These are phyloP conservation scores for Albifimbria verrucaria DNA, from an alignment of 2,329 filamentous ascomycete species.

Conservation along the genomic window DNA sequence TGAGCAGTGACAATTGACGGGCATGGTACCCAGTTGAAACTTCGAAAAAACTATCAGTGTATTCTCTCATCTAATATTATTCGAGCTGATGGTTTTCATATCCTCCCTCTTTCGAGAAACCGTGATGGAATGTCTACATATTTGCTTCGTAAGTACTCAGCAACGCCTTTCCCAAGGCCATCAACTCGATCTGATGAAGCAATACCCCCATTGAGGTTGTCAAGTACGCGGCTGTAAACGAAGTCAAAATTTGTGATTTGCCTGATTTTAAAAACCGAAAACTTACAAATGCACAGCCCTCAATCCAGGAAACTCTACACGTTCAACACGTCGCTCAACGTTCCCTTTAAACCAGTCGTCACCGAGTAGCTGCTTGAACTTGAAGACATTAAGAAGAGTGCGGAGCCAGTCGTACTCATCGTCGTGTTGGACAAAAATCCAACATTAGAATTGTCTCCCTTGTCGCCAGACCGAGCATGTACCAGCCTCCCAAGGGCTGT, in stretches of 20 bases:
- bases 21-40: too few relatives aligned
- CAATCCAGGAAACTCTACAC: slow-evolving; percentile 40
- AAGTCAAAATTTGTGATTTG: slow-evolving; percentile 4
- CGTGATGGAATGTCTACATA: slow-evolving; percentile 40
- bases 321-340: slow-evolving; percentile 31
- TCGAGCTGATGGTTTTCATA: too few relatives aligned
- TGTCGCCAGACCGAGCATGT: slow-evolving; percentile 34
- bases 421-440: slow-evolving; percentile 41
- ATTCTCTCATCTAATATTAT: too few relatives aligned
- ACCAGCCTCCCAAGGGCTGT: slow-evolving; percentile 27
- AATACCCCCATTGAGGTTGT: slow-evolving; percentile 42
- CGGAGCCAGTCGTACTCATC: slow-evolving; percentile 45
- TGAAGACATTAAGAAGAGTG: slow-evolving; percentile 34
- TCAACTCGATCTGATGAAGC: slow-evolving; percentile 40
- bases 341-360: slow-evolving; percentile 31
- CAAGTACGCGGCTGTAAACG: slow-evolving; percentile 29
- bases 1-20: too few relatives aligned
- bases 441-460: slow-evolving; percentile 40
- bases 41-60: too few relatives aligned
- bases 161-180: slow-evolving; percentile 42
- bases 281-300: slow-evolving; percentile 24
- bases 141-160: slow-evolving; percentile 41
- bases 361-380: slow-evolving; percentile 33
- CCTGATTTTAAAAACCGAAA: too few relatives aligned
- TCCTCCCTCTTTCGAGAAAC: slow-evolving; percentile 37